Base-by-base conservation (phyloP, 1,284 basidiomycete species). In the Leccinum colubrinum region DNA sequence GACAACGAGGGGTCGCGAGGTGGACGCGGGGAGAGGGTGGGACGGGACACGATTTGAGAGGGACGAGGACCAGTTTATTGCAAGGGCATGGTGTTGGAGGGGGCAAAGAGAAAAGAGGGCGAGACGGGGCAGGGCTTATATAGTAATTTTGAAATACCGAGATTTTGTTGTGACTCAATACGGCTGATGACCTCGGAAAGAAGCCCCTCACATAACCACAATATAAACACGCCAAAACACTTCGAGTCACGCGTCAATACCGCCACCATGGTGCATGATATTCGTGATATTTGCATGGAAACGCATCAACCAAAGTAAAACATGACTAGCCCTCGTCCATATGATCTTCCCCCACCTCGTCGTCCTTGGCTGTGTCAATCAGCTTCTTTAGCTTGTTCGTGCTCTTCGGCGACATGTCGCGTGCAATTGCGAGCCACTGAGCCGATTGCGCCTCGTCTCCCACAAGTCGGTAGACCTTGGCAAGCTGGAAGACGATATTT, bases 401-500 rank as follows among this genome's bases (percentile, higher is more conserved):
- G 72, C 86, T 90, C 77, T 91, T 91, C 57, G 90, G 90, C 43
- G 88, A 86, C 62, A 91, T 86, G 74, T 98, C 95, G 65, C 94
- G 87, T 68, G 94, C 95, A 53, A 89, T 83, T 30, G 94, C 93
- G 64, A 98, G 87, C 76, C 90, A 84, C 64, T 90, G 86, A 60
- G 93, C 90, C 53, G 91, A 87, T 74, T 90, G 88, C n/a, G 85
- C 81, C 66, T 86, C 86, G 74, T 93, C 81, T 27, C 92, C 93
- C 59, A 90, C 77, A 65, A 92, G 81, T 55, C 93, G 85, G 73
- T 95, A 96, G 64, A 90, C 90, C 77, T 91, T 93, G 37, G 94
- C 95, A n/a, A 98, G 85, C 75, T 97, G 88, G 83, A 96, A 96
- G 64, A 95, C 87, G 59, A 98, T 91, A 77, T 97, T 96, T 62